These are phyloP conservation scores for Ascoidea rubescens DNA, from an alignment of 805 yeast species.

Conservation along the genomic window DNA sequence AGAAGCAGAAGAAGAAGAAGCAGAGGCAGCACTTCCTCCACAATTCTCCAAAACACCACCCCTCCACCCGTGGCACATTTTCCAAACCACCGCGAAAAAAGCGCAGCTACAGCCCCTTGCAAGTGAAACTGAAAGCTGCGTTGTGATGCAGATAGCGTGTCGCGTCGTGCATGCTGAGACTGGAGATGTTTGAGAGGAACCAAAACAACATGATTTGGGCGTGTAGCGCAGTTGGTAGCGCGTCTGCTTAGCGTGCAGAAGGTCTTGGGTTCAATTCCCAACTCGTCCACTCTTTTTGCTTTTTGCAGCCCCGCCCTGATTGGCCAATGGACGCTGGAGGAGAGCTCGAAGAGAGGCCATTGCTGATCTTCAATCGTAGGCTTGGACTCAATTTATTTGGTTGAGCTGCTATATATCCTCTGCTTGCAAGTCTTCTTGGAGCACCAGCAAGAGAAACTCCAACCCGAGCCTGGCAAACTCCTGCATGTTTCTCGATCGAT, in stretches of 20 bases:
- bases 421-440: too few species aligned
- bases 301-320: neutral
- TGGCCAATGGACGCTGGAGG: neutral
- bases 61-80: neutral
- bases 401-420: too few species aligned
- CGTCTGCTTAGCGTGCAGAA: neutral
- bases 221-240: neutral
- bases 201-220: neutral
- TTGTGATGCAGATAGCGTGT: neutral
- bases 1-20: neutral
- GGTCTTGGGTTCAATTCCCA: neutral
- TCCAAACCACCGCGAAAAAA: neutral
- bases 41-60: neutral
- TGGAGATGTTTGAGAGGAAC: neutral
- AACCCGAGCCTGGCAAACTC: conserved; percentile 58
- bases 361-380: too few species aligned
- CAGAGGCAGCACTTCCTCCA: neutral
- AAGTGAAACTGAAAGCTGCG: neutral
- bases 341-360: too few species aligned
- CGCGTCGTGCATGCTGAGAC: neutral
- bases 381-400: too few species aligned
- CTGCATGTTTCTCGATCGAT: conserved; percentile 61
- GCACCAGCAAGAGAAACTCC: conserved; percentile 35
- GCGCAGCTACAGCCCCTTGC: neutral
- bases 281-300: neutral